These are phyloP conservation scores for Lagerstroemia speciosa DNA, from an alignment of 345 rosid species.

Conservation along the genomic window DNA sequence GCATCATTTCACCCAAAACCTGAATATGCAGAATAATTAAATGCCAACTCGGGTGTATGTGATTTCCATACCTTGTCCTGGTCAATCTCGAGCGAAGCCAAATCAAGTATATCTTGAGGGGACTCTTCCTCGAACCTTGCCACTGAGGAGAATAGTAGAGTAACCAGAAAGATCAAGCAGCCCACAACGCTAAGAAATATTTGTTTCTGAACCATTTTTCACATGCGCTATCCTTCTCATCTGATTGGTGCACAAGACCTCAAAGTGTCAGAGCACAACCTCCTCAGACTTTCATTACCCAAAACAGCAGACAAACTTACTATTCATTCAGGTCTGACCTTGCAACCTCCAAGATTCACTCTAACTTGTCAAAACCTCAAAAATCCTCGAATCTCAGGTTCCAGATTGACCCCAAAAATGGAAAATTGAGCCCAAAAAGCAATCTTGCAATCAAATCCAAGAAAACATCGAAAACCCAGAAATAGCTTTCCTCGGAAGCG, in stretches of 20 bases:
- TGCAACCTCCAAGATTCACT: conserved; percentile 10
- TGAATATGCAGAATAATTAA: background rate
- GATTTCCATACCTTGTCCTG: conserved; percentile 36
- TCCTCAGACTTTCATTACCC: background rate
- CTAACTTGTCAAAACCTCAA: background rate
- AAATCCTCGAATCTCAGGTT: background rate
- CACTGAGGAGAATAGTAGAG: conserved; percentile 32
- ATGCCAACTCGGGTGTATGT: background rate
- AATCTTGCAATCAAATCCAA: conserved; percentile 5
- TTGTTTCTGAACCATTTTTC: conserved; percentile 18
- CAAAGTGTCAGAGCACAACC: conserved; percentile 11
- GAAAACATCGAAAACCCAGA: background rate
- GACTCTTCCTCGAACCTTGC: conserved; percentile 35
- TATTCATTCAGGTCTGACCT: background rate
- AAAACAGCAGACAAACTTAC: background rate
- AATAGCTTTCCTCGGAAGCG: background rate
- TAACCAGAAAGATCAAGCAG: conserved; percentile 20
- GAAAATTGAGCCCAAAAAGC: background rate
- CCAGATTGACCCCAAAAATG: background rate
- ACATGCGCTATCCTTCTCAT: conserved; percentile 24
- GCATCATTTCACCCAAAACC: background rate
- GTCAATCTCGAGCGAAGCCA: conserved; percentile 39
- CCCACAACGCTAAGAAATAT: conserved; percentile 21
- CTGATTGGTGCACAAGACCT: conserved; percentile 20
- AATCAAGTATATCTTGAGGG: conserved; percentile 35